Base-by-base conservation (phyloP, 2,329 filamentous ascomycete species). In the Diaporthe caulivora region DNA sequence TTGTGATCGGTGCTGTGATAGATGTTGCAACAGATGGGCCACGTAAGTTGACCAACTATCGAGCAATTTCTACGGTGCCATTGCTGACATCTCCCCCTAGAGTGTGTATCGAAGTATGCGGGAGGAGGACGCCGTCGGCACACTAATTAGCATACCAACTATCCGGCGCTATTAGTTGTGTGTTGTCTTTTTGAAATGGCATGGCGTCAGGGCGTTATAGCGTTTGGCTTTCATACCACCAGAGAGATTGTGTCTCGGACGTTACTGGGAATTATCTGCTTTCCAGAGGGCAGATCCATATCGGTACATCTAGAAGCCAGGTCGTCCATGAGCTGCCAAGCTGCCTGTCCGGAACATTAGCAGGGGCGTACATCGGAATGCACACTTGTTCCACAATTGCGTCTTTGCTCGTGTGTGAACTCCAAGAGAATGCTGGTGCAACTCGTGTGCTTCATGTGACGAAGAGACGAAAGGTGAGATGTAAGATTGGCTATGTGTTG, bases 1-100 rank as follows among this genome's bases (percentile, higher is more conserved):
- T 21, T 70, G 68, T 10, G 68, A 71, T n/a, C 29, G 68, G 9
- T 71, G 68, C 17, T 71, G 69, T n/a, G 69, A 71, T 31, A 47
- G 55, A 13, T 71, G 69, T 13, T 71, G 69, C n/a, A 55, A 71
- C 10, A 71, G 60, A 49, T 65, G 60, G 42, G 60, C 60, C 21
- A 51, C 15, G 60, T 65, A 21, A 49, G 60, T 49, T 24, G 1
- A 34, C 6, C 10, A 18, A 17, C 17, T 2, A 40, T 21, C 13
- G 26, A 24, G 42, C 15, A 17, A 0, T 6, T 34, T 11, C 2
- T 24, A 3, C 13, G n/a, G n/a, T 17, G 60, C 18, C 44, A 15
- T 65, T 2, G 11, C 42, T 65, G 29, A 65, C 44, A 11, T 26
- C 4, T 24, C 21, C 21, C n/a, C 15, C 42, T 40, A 65, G 60